Conservation (phyloP, 805 yeast genomes). For the Phaffomyces opuntiae region DNA sequence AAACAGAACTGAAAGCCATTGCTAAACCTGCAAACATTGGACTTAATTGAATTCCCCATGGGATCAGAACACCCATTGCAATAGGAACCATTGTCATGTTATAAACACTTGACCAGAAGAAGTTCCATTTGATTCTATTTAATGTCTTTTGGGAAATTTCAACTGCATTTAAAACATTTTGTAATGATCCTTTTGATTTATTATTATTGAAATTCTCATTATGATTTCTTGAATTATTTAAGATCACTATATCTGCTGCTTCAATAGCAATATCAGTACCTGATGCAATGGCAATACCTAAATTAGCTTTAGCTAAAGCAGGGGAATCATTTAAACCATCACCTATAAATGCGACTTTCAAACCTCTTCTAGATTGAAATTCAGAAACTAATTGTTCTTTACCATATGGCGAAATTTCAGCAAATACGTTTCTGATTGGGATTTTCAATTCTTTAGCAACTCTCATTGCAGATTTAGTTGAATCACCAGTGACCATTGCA, state of each 20-base stretch:
- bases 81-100: conserved; percentile 83
- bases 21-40: conserved; percentile 89
- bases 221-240: conserved; percentile 30
- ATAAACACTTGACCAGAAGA: conserved; percentile 81
- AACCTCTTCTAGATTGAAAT: conserved; percentile 37
- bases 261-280: conserved; percentile 97
- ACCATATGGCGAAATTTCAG: conserved; percentile 70
- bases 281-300: conserved; percentile 86
- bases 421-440: conserved; percentile 53
- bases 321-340: conserved; percentile 99
- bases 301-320: conserved; percentile 79
- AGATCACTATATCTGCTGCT: conserved; percentile 86
- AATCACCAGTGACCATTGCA: conserved; percentile 91
- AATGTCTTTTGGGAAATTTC: conserved; percentile 69
- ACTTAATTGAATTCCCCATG: conserved; percentile 67
- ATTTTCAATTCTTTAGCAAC: conserved; percentile 69
- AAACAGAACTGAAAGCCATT: conserved; percentile 89
- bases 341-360: conserved; percentile 79
- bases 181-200: conserved; percentile 27
- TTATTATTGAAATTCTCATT: not conserved
- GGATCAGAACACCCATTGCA: conserved; percentile 88
- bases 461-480: conserved; percentile 47
- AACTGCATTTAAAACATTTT: conserved; percentile 44
- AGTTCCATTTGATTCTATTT: conserved; percentile 68
- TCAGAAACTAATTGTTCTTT: conserved; percentile 62